Evolutionary conservation across 2,329 filamentous ascomycete species (phyloP).

Genomic region (Periglandula ipomoeae): DNA sequence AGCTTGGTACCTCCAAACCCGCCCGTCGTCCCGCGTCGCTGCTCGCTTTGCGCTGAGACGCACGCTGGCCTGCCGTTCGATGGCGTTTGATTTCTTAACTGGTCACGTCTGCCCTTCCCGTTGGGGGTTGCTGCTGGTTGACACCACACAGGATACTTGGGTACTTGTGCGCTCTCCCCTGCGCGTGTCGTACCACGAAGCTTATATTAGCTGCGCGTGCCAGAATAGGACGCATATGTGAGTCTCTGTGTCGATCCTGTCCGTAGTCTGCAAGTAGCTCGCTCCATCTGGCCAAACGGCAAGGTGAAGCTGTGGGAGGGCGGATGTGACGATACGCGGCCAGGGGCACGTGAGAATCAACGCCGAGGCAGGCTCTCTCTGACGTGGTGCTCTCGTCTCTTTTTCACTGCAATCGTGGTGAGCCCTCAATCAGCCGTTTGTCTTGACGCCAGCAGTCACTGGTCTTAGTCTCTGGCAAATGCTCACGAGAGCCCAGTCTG

Average conservation of each 20-base stretch:
- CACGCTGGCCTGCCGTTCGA: not conserved
- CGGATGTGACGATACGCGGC: slow-evolving; percentile 4
- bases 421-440: not conserved
- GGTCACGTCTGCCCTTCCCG: no score
- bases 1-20: not conserved
- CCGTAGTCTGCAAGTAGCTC: not conserved
- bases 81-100: not conserved
- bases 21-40: no score
- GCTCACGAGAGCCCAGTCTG: no score
- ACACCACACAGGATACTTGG: not conserved
- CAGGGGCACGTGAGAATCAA: slow-evolving; percentile 8
- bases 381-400: slow-evolving; percentile 1
- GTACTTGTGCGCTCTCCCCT: not conserved
- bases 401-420: slow-evolving; percentile 1
- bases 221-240: not conserved
- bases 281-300: not conserved
- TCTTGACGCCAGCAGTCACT: not conserved
- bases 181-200: not conserved
- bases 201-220: not conserved
- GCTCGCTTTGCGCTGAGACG: no score
- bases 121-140: not conserved
- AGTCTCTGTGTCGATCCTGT: not conserved
- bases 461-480: not conserved
- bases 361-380: slow-evolving; percentile 1
- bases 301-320: not conserved